Percentiles rank a stretch among this genome's conserved stretches.
These are phyloP conservation scores for Capronia epimyces DNA, from an alignment of 2,329 filamentous ascomycete genomes.

Conservation along the genomic window DNA sequence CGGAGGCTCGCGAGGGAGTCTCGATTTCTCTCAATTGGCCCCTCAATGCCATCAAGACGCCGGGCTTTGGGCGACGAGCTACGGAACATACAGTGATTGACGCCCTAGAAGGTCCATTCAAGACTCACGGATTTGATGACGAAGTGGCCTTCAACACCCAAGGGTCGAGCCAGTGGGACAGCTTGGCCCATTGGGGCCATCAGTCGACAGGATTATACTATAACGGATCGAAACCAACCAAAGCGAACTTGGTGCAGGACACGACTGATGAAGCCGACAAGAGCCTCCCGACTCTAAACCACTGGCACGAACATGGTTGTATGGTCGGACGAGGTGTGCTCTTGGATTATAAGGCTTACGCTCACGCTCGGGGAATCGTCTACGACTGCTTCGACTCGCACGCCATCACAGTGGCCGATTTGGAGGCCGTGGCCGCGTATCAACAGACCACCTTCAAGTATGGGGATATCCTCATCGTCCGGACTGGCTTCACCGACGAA, in stretches of 20 bases:
- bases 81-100: constrained; percentile 20
- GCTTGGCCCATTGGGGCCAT: constrained; percentile 33
- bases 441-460: constrained; percentile 52
- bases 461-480: constrained; percentile 62
- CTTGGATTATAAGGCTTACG: constrained; percentile 44
- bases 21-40: constrained; percentile 52
- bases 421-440: constrained; percentile 54
- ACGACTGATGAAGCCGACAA: constrained; percentile 21
- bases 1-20: constrained; percentile 53
- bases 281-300: constrained; percentile 21
- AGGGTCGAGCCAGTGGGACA: constrained; percentile 47
- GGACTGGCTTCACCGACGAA: constrained; percentile 58
- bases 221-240: constrained; percentile 30
- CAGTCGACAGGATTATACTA: constrained; percentile 20
- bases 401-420: constrained; percentile 50
- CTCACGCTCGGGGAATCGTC: constrained; percentile 35
- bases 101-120: too few relatives aligned
- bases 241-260: constrained; percentile 27
- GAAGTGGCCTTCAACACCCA: constrained; percentile 46
- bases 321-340: constrained; percentile 45
- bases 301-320: constrained; percentile 38
- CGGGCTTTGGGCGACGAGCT: constrained; percentile 15
- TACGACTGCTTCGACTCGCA: constrained; percentile 39
- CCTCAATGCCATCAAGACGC: constrained; percentile 30
- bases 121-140: too few relatives aligned